phyloP scores from a whole-genome alignment of 768 basidiomycete species.

The Tricholomella constricta region DNA sequence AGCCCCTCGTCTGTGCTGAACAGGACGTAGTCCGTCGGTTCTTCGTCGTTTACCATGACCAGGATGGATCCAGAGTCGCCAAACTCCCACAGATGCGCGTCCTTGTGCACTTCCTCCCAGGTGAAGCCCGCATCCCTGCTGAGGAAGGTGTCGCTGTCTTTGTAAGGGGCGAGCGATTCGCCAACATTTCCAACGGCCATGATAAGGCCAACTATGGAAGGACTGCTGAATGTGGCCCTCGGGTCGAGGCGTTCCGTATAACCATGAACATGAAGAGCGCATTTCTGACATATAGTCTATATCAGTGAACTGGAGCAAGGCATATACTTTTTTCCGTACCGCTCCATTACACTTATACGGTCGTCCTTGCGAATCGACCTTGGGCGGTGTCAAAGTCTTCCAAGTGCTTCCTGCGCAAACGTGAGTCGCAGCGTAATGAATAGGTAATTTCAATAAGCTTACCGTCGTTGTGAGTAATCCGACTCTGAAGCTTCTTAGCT shows the following conservation, averaged over 20 bases:
- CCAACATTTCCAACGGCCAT: constrained; percentile 98
- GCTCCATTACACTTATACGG: constrained; percentile 69
- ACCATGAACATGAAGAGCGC: constrained; percentile 89
- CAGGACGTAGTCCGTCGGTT: constrained; percentile 84
- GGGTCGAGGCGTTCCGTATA: constrained; percentile 93
- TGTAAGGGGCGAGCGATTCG: constrained; percentile 75
- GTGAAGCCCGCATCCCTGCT: constrained; percentile 96
- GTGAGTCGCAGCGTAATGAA: background rate
- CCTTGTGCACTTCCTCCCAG: constrained; percentile 99
- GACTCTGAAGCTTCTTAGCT: constrained; percentile 74
- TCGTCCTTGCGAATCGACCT: constrained; percentile 71
- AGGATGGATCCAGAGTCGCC: constrained; percentile 96
- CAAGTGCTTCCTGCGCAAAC: constrained; percentile 70
- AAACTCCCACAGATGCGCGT: constrained; percentile 97
- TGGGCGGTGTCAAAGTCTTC: constrained; percentile 80
- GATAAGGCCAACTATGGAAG: constrained; percentile 88
- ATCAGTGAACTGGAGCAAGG: background rate
- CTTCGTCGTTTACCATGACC: constrained; percentile 94
- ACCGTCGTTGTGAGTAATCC: constrained; percentile 98
- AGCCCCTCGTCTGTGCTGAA: constrained; percentile 91
- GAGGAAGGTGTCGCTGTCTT: constrained; percentile 92
- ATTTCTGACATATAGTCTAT: constrained; percentile 52
- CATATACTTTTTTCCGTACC: constrained; percentile 39
- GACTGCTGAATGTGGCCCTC: constrained; percentile 91
- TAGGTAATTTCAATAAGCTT: constrained; percentile 21